Percentiles rank a stretch among this genome's conserved stretches.
Conservation (phyloP, 306 rosid genomes). For the Myrica gale region DNA sequence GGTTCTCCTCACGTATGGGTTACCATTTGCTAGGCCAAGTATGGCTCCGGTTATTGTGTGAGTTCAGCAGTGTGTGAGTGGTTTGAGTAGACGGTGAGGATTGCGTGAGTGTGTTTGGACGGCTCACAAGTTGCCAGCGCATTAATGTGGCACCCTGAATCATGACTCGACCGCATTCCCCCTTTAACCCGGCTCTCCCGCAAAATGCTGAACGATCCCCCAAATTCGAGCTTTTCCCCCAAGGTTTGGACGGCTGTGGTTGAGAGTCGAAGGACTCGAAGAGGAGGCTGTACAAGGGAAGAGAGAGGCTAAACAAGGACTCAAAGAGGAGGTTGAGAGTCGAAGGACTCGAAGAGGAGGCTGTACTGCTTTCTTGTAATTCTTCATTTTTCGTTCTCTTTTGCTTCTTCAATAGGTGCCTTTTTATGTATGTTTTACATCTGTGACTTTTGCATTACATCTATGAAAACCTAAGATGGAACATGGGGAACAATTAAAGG, state of each 20-base stretch:
- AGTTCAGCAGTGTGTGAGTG: too few species aligned
- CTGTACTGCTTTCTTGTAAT: constrained; percentile 85
- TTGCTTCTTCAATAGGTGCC: neutral
- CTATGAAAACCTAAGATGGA: constrained; percentile 55
- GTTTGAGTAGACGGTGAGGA: too few species aligned
- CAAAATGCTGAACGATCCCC: too few species aligned
- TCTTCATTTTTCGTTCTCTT: neutral
- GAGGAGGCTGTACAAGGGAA: constrained; percentile 43
- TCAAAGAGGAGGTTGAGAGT: neutral
- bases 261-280: constrained; percentile 29
- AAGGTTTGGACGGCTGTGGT: constrained; percentile 24
- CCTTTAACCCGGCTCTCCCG: too few species aligned
- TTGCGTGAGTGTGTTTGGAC: too few species aligned
- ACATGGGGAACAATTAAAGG: constrained; percentile 82
- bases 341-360: constrained; percentile 46
- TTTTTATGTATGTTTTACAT: neutral
- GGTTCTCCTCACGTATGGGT: too few species aligned
- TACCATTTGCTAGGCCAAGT: too few species aligned
- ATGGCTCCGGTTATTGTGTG: too few species aligned
- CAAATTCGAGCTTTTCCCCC: neutral
- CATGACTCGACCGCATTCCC: too few species aligned
- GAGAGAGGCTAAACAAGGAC: constrained; percentile 32
- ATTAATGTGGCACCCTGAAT: too few species aligned
- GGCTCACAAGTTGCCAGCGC: too few species aligned
- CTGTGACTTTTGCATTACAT: neutral